Percentiles rank a stretch among this genome's conserved stretches.
Evolutionary conservation across 1,139 yeast genomes (phyloP).

Genomic region (Schwanniomyces etchellsii): DNA sequence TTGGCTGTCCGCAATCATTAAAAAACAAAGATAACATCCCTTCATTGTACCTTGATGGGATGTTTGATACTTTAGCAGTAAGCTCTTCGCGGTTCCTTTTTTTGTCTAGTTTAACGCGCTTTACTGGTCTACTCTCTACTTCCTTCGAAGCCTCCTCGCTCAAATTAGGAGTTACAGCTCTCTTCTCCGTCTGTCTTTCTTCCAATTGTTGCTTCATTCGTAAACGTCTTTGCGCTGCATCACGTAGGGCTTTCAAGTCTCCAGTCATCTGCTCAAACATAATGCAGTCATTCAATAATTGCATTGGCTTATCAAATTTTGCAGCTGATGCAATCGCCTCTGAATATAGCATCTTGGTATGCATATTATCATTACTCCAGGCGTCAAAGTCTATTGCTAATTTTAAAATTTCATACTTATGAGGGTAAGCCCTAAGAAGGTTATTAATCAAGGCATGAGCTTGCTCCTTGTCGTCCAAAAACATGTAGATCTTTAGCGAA

Average conservation of each 20-base stretch:
- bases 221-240: conserved; percentile 4
- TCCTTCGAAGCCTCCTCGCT: no score
- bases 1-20: conserved; percentile 52
- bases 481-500: conserved; percentile 24
- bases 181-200: no score
- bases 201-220: no score
- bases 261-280: conserved; percentile 36
- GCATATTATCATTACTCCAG: conserved; percentile 13
- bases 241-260: conserved; percentile 9
- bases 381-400: conserved; percentile 35
- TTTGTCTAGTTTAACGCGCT: no score
- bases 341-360: conserved; percentile 20
- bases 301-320: conserved; percentile 47
- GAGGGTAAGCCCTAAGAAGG: conserved; percentile 22
- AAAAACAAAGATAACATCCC: conserved; percentile 38
- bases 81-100: conserved; percentile 59
- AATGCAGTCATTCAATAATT: conserved; percentile 42
- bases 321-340: conserved; percentile 24
- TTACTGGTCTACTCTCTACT: no score
- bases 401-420: conserved; percentile 46
- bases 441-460: conserved; percentile 22
- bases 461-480: conserved; percentile 15
- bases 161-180: no score
- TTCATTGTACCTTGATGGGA: conserved; percentile 27
- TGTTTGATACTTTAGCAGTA: conserved; percentile 41